A percentile compares a stretch with the other conserved stretches of the same genome.
Conservation (phyloP, 768 basidiomycete species). For the Lactarius vividus region DNA sequence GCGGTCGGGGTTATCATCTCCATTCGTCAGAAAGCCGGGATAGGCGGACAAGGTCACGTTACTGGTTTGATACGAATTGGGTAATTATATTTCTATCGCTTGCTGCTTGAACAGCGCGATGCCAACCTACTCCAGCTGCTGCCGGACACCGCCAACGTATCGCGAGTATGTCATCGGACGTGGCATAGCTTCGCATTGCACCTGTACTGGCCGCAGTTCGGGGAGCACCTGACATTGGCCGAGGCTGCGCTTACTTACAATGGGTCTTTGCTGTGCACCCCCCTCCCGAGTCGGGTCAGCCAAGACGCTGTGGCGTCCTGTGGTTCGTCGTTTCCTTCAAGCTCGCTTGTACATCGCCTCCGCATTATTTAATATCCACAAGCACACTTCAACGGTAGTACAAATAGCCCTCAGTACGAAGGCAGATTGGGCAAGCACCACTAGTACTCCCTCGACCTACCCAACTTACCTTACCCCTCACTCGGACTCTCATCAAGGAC, state of each 20-base stretch:
- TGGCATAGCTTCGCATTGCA: neutral
- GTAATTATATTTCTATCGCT: neutral
- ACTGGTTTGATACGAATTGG: neutral
- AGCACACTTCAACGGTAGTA: constrained; percentile 1
- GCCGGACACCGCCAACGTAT: neutral
- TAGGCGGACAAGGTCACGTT: no score
- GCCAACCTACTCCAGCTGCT: neutral
- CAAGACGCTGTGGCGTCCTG: neutral
- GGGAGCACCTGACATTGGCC: neutral
- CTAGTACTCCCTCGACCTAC: neutral
- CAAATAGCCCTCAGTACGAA: constrained; percentile 4
- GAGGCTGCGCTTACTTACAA: neutral
- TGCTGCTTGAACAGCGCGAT: neutral
- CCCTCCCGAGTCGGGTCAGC: neutral
- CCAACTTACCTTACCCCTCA: neutral
- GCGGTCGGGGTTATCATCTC: no score
- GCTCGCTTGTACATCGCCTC: neutral
- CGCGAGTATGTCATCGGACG: neutral
- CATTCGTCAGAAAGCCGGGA: neutral
- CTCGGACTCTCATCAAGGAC: neutral
- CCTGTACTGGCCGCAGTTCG: neutral
- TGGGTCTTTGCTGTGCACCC: neutral
- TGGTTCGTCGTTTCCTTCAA: neutral
- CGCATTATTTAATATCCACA: neutral
- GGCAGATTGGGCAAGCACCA: neutral